Percentiles rank a stretch among this genome's conserved stretches.
Conservation (phyloP, 108 stramenopile species). For the Cyclotella baltica region DNA sequence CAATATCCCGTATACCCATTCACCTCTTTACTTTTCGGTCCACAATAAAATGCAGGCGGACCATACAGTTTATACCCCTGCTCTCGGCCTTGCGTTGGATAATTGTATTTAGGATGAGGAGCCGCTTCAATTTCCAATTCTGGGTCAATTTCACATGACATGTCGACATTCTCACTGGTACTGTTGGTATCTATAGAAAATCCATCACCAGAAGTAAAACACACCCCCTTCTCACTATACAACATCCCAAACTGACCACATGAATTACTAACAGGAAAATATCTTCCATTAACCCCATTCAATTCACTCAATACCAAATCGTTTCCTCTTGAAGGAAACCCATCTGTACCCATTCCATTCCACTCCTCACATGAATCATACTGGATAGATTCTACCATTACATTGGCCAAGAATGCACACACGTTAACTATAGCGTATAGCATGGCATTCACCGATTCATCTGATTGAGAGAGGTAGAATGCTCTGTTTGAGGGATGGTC, state of each 20-base stretch:
- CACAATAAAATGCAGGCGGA: conserved; percentile 37
- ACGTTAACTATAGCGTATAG: conserved; percentile 35
- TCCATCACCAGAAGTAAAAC: conserved; percentile 1
- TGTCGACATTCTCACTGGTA: conserved; percentile 1
- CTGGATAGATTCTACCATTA: conserved; percentile 44
- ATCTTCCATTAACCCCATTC: conserved; percentile 39
- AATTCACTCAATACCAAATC: conserved; percentile 8
- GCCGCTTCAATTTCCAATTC: conserved; percentile 30
- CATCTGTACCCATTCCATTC: conserved; percentile 39
- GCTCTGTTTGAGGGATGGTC: conserved; percentile 1
- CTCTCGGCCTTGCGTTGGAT: not conserved
- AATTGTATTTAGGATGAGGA: conserved; percentile 33
- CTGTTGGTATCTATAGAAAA: not conserved
- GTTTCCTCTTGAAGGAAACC: not conserved
- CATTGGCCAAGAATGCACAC: conserved; percentile 45
- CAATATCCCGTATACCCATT: conserved; percentile 31
- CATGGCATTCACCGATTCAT: conserved; percentile 15
- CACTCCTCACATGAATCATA: conserved; percentile 51
- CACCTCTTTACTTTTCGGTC: conserved; percentile 6
- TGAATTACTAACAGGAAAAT: conserved; percentile 41
- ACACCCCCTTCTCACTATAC: conserved; percentile 27
- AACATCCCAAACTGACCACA: conserved; percentile 46
- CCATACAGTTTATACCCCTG: not conserved
- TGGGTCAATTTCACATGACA: conserved; percentile 35
- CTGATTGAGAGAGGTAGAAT: conserved; percentile 36